phyloP scores from a whole-genome alignment of 192 early-diverging fungal species.

The Podila horticola region DNA sequence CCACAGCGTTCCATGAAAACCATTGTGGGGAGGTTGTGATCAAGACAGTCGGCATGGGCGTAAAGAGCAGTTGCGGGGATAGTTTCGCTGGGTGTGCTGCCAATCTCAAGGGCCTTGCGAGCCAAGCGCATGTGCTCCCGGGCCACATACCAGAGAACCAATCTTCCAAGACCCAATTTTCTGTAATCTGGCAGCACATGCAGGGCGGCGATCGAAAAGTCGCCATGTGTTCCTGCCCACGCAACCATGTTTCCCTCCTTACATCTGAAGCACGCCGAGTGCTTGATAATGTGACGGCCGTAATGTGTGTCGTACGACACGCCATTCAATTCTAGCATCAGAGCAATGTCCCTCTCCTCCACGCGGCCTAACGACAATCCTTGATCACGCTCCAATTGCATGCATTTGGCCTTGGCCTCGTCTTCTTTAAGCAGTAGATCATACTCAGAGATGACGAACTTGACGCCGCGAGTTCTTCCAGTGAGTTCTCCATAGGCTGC shows the following conservation, averaged over 20 bases:
- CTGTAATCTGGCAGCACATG: slow-evolving; percentile 39
- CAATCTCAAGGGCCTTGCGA: slow-evolving; percentile 3
- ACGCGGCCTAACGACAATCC: slow-evolving; percentile 21
- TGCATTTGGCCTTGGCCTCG: slow-evolving; percentile 4
- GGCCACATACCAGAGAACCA: slow-evolving; percentile 18
- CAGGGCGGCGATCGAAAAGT: slow-evolving; percentile 37
- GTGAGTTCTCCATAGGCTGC: neutral
- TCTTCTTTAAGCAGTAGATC: slow-evolving; percentile 9
- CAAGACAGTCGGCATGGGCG: slow-evolving; percentile 42
- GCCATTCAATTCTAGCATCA: slow-evolving; percentile 21
- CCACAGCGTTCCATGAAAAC: too few species aligned
- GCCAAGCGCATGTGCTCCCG: slow-evolving; percentile 18
- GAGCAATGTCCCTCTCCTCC: slow-evolving; percentile 14
- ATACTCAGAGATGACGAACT: slow-evolving; percentile 34
- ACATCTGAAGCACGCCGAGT: slow-evolving; percentile 16
- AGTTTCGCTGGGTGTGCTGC: neutral
- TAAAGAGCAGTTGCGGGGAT: slow-evolving; percentile 4
- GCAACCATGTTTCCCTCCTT: slow-evolving; percentile 30
- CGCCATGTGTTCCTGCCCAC: slow-evolving; percentile 44
- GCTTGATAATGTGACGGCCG: slow-evolving; percentile 17
- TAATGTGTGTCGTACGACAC: slow-evolving; percentile 15
- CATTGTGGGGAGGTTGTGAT: too few species aligned
- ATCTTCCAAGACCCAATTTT: slow-evolving; percentile 26
- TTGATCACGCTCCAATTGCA: slow-evolving; percentile 6
- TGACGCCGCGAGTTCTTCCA: slow-evolving; percentile 9